phyloP scores from a whole-genome alignment of 2,329 filamentous ascomycete species.

The Cordyceps farinosa region DNA sequence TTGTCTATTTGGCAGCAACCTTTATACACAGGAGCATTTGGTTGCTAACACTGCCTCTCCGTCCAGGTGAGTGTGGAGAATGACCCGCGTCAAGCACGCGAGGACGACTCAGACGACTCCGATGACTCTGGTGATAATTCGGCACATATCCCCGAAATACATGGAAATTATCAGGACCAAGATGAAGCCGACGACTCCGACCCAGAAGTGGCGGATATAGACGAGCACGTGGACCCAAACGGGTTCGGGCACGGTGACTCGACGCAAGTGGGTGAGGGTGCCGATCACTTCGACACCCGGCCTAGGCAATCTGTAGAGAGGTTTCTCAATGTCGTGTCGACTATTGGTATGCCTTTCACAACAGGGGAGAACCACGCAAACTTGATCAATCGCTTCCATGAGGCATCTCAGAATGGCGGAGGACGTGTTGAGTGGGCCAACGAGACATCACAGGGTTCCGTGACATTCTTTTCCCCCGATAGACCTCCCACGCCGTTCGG shows the following conservation, averaged over 20 bases:
- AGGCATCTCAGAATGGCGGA: background rate
- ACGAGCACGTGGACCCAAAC: constrained; percentile 46
- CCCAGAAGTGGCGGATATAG: constrained; percentile 57
- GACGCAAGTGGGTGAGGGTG: constrained; percentile 27
- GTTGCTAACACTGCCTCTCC: background rate
- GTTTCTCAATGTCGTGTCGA: constrained; percentile 44
- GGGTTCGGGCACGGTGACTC: constrained; percentile 40
- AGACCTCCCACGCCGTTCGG: constrained; percentile 26
- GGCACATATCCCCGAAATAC: background rate
- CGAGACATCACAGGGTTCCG: constrained; percentile 42
- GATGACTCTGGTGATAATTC: background rate
- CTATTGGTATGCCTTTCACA: constrained; percentile 27
- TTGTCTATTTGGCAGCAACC: background rate
- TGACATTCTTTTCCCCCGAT: constrained; percentile 45
- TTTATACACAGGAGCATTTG: no score
- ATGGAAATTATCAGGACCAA: constrained; percentile 20
- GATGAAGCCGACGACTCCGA: constrained; percentile 48
- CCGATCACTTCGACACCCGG: constrained; percentile 31
- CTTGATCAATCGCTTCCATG: background rate
- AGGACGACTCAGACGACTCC: constrained; percentile 24
- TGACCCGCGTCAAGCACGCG: constrained; percentile 54
- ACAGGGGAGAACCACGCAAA: background rate
- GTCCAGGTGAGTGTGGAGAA: constrained; percentile 51
- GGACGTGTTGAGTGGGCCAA: constrained; percentile 35
- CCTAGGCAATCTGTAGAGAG: constrained; percentile 38